Percentiles rank a stretch among this genome's conserved stretches.
Evolutionary conservation across 2,329 filamentous ascomycete species (phyloP).

Genomic region (Fusarium sp.): DNA sequence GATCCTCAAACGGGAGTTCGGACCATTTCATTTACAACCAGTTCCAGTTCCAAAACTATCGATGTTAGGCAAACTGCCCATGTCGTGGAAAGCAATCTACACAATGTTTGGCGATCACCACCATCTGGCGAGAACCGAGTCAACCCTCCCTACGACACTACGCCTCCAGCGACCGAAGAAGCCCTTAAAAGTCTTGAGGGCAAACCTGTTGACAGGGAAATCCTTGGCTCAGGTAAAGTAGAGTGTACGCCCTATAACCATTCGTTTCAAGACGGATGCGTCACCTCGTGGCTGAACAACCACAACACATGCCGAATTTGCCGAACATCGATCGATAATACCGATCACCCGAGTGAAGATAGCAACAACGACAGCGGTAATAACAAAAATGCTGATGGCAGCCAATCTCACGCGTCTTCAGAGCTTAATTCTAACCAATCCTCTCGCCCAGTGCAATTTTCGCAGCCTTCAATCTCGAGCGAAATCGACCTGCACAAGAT

Average conservation of each 20-base stretch:
- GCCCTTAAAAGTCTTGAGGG: constrained; percentile 81
- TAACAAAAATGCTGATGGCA: constrained; percentile 5
- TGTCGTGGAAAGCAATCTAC: constrained; percentile 59
- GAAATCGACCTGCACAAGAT: constrained; percentile 47
- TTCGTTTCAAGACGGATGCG: constrained; percentile 90
- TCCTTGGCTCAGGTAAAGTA: constrained; percentile 74
- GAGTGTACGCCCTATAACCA: constrained; percentile 95
- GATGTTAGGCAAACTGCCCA: constrained; percentile 54
- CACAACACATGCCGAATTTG: constrained; percentile 94
- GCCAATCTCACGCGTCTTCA: constrained; percentile 22
- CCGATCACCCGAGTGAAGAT: constrained; percentile 32
- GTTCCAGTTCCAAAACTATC: constrained; percentile 28
- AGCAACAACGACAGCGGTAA: constrained; percentile 21
- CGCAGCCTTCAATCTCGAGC: constrained; percentile 44
- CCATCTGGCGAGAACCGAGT: constrained; percentile 47
- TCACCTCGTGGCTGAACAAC: constrained; percentile 84
- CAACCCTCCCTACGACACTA: constrained; percentile 78
- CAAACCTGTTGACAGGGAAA: constrained; percentile 74
- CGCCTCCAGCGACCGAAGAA: constrained; percentile 80
- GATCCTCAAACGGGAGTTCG: too few species aligned
- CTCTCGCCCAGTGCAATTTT: constrained; percentile 27
- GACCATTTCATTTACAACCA: too few species aligned
- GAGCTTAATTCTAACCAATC: constrained; percentile 7
- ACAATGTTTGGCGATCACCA: constrained; percentile 51
- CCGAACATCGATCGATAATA: constrained; percentile 67